A percentile compares a stretch with the other conserved stretches of the same genome.
These are phyloP conservation scores for Diaporthe vaccinii DNA, from an alignment of 2,329 filamentous ascomycete genomes.

Conservation along the genomic window DNA sequence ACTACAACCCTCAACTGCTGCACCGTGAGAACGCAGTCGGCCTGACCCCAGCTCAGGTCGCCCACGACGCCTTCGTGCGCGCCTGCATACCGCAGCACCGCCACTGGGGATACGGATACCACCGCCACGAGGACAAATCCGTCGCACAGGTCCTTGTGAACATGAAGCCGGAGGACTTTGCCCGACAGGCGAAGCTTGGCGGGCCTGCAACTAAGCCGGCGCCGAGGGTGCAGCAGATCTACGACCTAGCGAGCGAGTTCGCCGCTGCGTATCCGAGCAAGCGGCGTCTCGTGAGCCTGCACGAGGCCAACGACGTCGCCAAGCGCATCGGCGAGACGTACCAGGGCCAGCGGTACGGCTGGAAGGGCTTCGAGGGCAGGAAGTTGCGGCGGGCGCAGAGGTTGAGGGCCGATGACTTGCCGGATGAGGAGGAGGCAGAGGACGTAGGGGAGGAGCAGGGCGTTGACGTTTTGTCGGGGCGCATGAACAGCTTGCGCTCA, in stretches of 20 bases:
- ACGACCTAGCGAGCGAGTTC: constrained; percentile 46
- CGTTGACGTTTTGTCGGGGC: not conserved
- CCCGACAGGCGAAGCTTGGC: not conserved
- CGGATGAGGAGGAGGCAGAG: not conserved
- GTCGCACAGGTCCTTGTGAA: constrained; percentile 30
- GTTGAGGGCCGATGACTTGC: not conserved
- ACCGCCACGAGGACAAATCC: not conserved
- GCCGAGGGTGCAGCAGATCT: constrained; percentile 33
- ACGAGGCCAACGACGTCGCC: constrained; percentile 63
- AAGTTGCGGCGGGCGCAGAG: no score
- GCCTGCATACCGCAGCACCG: constrained; percentile 47
- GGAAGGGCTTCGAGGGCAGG: constrained; percentile 6
- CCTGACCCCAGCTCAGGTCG: constrained; percentile 78
- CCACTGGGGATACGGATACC: not conserved
- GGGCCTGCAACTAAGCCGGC: not conserved
- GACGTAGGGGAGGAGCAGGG: not conserved
- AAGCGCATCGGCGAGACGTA: constrained; percentile 46
- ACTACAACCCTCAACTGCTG: constrained; percentile 70
- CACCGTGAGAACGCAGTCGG: constrained; percentile 83
- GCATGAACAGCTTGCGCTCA: not conserved
- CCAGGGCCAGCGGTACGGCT: constrained; percentile 34
- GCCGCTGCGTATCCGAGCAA: constrained; percentile 50
- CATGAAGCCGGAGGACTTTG: constrained; percentile 39
- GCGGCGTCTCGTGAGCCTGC: constrained; percentile 66
- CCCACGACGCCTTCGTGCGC: constrained; percentile 66